These are phyloP conservation scores for Flaveria linearis DNA, from an alignment of 129 eudicot genomes.

Conservation along the genomic window DNA sequence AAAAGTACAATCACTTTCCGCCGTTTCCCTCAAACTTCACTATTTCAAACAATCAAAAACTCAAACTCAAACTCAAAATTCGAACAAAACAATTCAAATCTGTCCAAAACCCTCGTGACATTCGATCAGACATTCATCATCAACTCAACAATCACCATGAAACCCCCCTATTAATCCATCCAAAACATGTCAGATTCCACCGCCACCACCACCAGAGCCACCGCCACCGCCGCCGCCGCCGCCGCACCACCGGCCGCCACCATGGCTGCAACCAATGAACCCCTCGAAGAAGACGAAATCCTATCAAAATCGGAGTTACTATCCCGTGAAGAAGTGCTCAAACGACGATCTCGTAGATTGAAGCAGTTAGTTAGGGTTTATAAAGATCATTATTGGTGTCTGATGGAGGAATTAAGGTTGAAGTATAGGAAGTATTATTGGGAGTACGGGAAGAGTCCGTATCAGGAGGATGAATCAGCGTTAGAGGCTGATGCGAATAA, in stretches of 20 bases:
- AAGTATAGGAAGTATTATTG: slow-evolving; percentile 63
- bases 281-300: slow-evolving; percentile 40
- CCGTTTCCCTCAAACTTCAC: not conserved
- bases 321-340: slow-evolving; percentile 63
- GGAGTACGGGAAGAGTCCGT: slow-evolving; percentile 74
- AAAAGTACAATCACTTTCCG: not conserved
- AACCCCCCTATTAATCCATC: not conserved
- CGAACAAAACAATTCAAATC: slow-evolving; percentile 8
- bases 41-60: not conserved
- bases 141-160: not conserved
- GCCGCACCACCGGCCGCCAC: slow-evolving; percentile 28
- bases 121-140: not conserved
- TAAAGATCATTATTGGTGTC: slow-evolving; percentile 61
- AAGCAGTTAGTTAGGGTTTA: slow-evolving; percentile 51
- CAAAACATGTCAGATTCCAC: slow-evolving; percentile 29
- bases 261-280: slow-evolving; percentile 25
- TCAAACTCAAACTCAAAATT: not conserved
- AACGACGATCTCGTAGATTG: slow-evolving; percentile 52
- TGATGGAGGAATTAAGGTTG: slow-evolving; percentile 67
- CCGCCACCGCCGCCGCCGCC: slow-evolving; percentile 28
- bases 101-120: not conserved
- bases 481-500: slow-evolving; percentile 6
- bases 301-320: slow-evolving; percentile 52
- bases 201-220: slow-evolving; percentile 19
- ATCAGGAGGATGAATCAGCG: slow-evolving; percentile 38